Evolutionary conservation across 2,329 filamentous ascomycete species (phyloP).

Genomic region (Sporothrix humicola): DNA sequence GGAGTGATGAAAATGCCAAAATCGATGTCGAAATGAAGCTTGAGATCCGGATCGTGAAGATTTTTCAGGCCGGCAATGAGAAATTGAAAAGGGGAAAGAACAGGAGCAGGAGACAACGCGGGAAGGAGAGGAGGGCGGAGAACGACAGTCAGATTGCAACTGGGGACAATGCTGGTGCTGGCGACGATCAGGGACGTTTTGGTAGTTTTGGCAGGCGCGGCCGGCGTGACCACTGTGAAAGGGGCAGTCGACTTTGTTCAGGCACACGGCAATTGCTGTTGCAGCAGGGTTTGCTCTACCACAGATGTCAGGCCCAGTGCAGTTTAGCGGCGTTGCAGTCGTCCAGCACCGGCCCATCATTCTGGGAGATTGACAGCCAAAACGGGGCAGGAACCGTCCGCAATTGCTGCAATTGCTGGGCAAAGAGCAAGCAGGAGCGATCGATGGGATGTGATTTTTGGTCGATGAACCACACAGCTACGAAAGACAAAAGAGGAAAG

Average conservation of each 20-base stretch:
- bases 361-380: slow-evolving; percentile 29
- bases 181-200: slow-evolving; percentile 17
- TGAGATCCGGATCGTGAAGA: neutral
- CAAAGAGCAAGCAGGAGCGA: slow-evolving; percentile 10
- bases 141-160: neutral
- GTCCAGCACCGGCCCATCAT: slow-evolving; percentile 32
- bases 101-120: slow-evolving; percentile 4
- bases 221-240: neutral
- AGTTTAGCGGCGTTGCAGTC: slow-evolving; percentile 37
- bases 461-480: neutral
- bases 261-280: slow-evolving; percentile 15
- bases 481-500: slow-evolving; percentile 6
- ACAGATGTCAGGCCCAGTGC: slow-evolving; percentile 30
- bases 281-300: slow-evolving; percentile 9
- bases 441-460: neutral
- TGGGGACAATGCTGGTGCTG: slow-evolving; percentile 16
- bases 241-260: slow-evolving; percentile 2
- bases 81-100: slow-evolving; percentile 2
- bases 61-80: neutral
- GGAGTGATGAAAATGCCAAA: neutral
- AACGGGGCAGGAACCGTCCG: neutral
- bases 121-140: neutral
- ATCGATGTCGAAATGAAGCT: neutral
- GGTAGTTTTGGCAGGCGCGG: slow-evolving; percentile 30
- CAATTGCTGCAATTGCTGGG: neutral